Percentiles rank a stretch among this genome's conserved stretches.
These are phyloP conservation scores for Dryas octopetala DNA, from an alignment of 306 rosid species.

Conservation along the genomic window DNA sequence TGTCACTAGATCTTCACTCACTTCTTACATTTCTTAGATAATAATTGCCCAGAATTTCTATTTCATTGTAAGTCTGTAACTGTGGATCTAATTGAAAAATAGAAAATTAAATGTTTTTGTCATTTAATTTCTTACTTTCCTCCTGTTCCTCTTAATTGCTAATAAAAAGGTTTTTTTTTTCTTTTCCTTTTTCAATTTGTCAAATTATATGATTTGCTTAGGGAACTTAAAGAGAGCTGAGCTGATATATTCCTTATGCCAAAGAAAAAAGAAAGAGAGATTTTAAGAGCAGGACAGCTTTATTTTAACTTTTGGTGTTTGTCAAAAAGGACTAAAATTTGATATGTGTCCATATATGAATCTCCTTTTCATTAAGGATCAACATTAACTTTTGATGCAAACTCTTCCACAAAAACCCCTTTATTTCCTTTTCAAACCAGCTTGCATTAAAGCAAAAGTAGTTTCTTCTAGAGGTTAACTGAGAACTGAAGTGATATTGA, in stretches of 20 bases:
- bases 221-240: slow-evolving; percentile 15
- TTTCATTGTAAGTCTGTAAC: slow-evolving; percentile 51
- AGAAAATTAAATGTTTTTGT: slow-evolving; percentile 24
- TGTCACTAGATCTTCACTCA: slow-evolving; percentile 35
- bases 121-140: slow-evolving; percentile 17
- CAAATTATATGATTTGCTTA: slow-evolving; percentile 10
- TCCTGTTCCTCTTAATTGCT: slow-evolving; percentile 9
- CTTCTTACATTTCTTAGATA: slow-evolving; percentile 41
- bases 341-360: slow-evolving; percentile 28
- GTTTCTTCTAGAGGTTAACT: slow-evolving; percentile 22
- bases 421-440: slow-evolving; percentile 33
- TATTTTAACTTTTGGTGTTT: slow-evolving; percentile 39
- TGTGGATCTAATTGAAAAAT: slow-evolving; percentile 54
- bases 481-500: slow-evolving; percentile 30
- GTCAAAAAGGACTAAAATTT: slow-evolving; percentile 35
- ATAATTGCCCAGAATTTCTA: slow-evolving; percentile 46
- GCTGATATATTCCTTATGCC: slow-evolving; percentile 19
- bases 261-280: not conserved
- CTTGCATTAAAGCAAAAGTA: slow-evolving; percentile 2
- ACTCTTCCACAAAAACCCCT: slow-evolving; percentile 33
- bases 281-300: slow-evolving; percentile 22
- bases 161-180: not conserved
- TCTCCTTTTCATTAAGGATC: slow-evolving; percentile 36
- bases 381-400: slow-evolving; percentile 44
- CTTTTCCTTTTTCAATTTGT: not conserved